A percentile compares a stretch with the other conserved stretches of the same genome.
Conservation (phyloP, 2,329 filamentous ascomycete species). For the Phoma sp. region DNA sequence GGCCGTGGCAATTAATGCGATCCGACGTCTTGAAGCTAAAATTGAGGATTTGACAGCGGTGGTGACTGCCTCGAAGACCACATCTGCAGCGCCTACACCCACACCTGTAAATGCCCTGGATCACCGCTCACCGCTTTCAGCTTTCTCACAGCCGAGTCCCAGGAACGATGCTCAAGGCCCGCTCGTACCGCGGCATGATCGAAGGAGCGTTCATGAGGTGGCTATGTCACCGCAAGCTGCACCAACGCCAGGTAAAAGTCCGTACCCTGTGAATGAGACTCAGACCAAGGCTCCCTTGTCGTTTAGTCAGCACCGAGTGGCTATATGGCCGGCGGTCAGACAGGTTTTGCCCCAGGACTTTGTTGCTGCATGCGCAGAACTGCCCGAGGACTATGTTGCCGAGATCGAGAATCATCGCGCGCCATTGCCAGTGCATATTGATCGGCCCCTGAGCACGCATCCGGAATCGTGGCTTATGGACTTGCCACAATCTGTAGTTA, state of each 20-base stretch:
- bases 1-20: constrained; percentile 61
- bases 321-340: constrained; percentile 57
- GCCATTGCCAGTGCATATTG: constrained; percentile 50
- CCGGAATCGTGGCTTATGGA: constrained; percentile 53
- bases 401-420: constrained; percentile 56
- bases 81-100: constrained; percentile 17
- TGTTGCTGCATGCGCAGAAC: constrained; percentile 42
- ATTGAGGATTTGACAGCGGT: constrained; percentile 55
- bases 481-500: constrained; percentile 56
- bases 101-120: constrained; percentile 18
- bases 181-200: constrained; percentile 23
- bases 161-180: constrained; percentile 19
- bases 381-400: constrained; percentile 58
- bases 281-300: constrained; percentile 48
- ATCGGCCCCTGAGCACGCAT: constrained; percentile 41
- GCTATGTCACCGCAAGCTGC: constrained; percentile 35
- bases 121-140: constrained; percentile 34
- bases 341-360: constrained; percentile 52
- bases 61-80: constrained; percentile 32
- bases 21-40: constrained; percentile 60
- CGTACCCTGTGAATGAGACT: constrained; percentile 26
- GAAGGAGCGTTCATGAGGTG: constrained; percentile 29
- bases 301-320: constrained; percentile 59
- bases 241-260: constrained; percentile 34
- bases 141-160: constrained; percentile 40